Percentiles rank a stretch among this genome's conserved stretches.
Conservation (phyloP, 306 rosid species). For the Quillaja saponaria region DNA sequence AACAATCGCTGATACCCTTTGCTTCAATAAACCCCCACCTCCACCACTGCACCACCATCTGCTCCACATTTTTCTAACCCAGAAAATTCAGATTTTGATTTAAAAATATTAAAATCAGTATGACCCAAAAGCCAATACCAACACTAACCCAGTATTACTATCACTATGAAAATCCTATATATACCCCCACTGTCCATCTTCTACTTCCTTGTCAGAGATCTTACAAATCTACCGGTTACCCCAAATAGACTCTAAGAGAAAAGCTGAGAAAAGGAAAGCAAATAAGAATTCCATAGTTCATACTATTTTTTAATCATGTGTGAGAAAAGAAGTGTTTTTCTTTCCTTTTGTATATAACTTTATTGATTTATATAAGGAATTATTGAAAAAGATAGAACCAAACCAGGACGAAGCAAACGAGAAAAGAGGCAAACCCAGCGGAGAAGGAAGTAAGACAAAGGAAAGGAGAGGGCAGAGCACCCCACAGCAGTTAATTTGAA, state of each 20-base stretch:
- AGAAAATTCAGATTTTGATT: no score
- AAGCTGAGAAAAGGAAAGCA: slow-evolving; percentile 6
- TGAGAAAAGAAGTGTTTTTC: neutral
- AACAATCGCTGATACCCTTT: slow-evolving; percentile 2
- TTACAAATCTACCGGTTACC: no score
- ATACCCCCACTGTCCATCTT: no score
- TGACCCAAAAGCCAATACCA: no score
- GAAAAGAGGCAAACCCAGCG: slow-evolving; percentile 27
- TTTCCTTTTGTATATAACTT: no score
- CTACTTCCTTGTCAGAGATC: no score
- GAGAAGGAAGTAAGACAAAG: neutral
- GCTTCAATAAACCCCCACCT: slow-evolving; percentile 2
- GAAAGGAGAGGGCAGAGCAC: neutral
- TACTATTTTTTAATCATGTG: neutral
- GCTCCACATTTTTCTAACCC: slow-evolving; percentile 25
- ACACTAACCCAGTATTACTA: no score
- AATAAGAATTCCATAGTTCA: neutral
- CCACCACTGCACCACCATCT: slow-evolving; percentile 15
- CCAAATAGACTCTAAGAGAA: no score
- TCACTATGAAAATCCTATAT: no score
- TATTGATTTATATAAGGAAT: no score
- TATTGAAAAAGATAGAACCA: neutral
- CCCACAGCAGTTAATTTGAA: neutral
- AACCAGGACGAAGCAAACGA: neutral
- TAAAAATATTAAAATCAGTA: no score